Evolutionary conservation across 768 basidiomycete genomes (phyloP), one percentile per base, ranked within the genome.

Genomic region (Tremella fuciformis): DNA sequence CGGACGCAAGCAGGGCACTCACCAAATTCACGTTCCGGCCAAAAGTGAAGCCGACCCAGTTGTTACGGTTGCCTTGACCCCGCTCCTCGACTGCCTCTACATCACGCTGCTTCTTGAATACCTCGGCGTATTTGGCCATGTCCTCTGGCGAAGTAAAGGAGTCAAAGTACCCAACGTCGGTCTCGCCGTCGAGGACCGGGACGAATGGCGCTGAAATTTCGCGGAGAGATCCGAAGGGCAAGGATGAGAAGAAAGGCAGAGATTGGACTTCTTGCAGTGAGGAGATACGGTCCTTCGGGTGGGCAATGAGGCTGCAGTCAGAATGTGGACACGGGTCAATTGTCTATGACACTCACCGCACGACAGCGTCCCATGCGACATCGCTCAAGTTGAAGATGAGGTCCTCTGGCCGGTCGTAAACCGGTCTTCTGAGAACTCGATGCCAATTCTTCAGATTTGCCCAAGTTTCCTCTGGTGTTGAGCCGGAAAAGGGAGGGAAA

Each of bases 41-140:
- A 59, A 78, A 78, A n/a, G 77, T 77, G 62, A 77, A 77, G 13
- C 76, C 74, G 29, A 76, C 69, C 77, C 77, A 78, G 55, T 76
- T 75, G 50, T 75, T 76, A 55, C 76, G 65, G 24, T 70, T 69
- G 11, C 74, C 76, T 19, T 60, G 56, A 15, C 74, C 90, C 76
- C 88, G 88, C 80, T 98, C 94, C 76, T 83, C 85, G 16, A 97
- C 89, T 57, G 83, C 83, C 22, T 94, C 94, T 22, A 99, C 93
- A 73, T 97, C 93, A 70, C 79, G 81, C 79, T 97, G 92, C 79
- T 98, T 99, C 81, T 96, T 96, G 77, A 88, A 85, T 7, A 99
- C 96, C 76, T 99, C 94, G 11, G 93, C 91, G 73, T 98, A 98
- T 79, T 98, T 98, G 50, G 90, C 91, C 93, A 97, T 97, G 73